Base-by-base conservation (phyloP, 2,329 filamentous ascomycete species). In the Talaromyces sp. region DNA sequence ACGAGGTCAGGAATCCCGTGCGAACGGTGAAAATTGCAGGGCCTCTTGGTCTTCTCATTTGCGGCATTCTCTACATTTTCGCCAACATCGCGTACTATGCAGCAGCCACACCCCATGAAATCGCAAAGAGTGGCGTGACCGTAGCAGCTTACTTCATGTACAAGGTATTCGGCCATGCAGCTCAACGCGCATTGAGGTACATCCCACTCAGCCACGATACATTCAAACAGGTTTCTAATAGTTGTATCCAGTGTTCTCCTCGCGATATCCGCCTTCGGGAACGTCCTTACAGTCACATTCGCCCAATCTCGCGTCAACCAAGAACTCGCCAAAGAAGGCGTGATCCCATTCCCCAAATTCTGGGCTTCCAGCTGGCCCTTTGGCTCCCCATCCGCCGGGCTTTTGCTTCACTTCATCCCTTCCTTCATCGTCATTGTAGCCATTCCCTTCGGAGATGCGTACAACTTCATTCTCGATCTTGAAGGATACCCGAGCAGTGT, bases 301-400 rank as follows among this genome's bases (percentile, higher is more conserved):
- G 58, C 60, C 17, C 60, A 62, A 35, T 53, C 58, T n/a, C 58
- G 59, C 13, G 63, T 66, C 37, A 63, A 65, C 35, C 67, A 71
- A 59, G 85, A 88, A 68, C 75, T 88, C 41, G 86, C 81, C 1
- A 86, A 85, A 62, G 85, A 89, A 63, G 84, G 84, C 0, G 72
- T 88, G 5, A 64, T 88, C 8, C 85, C 85, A 0, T 86, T 78
- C 45, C 82, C 81, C 62, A 74, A 75, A 0, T 84, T 88, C 67
- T 87, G 83, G 83, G 84, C 84, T 0, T 85, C 82, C 0, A 84
- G 82, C 64, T 82, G 80, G 68, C 85, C 85, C 0, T 84, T 82
- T 54, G 82, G 83, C 52, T 78, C 85, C 0, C 85, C 85, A 0
- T 75, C 81, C 17, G 71, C 81, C 3, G 64, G 63, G 10, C 62